A percentile compares a stretch with the other conserved stretches of the same genome.
Conservation (phyloP, 2,329 filamentous ascomycete species). For the Elsinoe ampelina region DNA sequence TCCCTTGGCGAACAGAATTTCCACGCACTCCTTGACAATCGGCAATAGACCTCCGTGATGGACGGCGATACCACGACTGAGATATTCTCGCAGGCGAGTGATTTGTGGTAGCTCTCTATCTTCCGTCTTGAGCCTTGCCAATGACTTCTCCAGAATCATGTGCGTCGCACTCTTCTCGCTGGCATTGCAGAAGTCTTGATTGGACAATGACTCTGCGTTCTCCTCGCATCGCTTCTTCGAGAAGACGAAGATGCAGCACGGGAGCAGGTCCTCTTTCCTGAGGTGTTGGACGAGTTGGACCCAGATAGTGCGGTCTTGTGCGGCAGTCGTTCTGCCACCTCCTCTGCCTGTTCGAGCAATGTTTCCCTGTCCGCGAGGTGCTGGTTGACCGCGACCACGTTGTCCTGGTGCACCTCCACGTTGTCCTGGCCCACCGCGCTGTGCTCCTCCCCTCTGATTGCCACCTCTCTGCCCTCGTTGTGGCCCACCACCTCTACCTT, state of each 20-base stretch:
- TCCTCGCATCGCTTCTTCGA: constrained; percentile 97
- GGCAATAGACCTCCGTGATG: constrained; percentile 91
- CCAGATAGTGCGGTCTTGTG: constrained; percentile 94
- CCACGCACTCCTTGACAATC: constrained; percentile 95
- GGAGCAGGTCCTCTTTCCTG: constrained; percentile 75
- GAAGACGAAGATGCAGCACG: constrained; percentile 95
- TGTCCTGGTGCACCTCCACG: constrained; percentile 40
- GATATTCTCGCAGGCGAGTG: constrained; percentile 70
- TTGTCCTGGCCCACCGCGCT: constrained; percentile 33
- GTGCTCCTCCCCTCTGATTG: constrained; percentile 36
- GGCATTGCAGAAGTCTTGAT: constrained; percentile 89
- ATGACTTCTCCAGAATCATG: constrained; percentile 93
- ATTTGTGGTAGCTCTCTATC: constrained; percentile 90
- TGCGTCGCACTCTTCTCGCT: constrained; percentile 93
- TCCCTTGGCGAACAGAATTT: constrained; percentile 90
- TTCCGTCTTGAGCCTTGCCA: constrained; percentile 82
- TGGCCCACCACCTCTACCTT: constrained; percentile 43
- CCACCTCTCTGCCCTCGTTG: constrained; percentile 41
- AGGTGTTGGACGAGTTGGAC: constrained; percentile 89
- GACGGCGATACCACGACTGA: constrained; percentile 84
- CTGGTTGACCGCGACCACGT: constrained; percentile 46
- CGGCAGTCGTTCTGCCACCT: constrained; percentile 77
- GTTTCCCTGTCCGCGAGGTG: constrained; percentile 59
- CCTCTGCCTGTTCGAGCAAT: constrained; percentile 82
- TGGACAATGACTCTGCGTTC: constrained; percentile 89